Conservation (phyloP, 192 early-diverging fungal genomes). For the Linnemannia schmuckeri region DNA sequence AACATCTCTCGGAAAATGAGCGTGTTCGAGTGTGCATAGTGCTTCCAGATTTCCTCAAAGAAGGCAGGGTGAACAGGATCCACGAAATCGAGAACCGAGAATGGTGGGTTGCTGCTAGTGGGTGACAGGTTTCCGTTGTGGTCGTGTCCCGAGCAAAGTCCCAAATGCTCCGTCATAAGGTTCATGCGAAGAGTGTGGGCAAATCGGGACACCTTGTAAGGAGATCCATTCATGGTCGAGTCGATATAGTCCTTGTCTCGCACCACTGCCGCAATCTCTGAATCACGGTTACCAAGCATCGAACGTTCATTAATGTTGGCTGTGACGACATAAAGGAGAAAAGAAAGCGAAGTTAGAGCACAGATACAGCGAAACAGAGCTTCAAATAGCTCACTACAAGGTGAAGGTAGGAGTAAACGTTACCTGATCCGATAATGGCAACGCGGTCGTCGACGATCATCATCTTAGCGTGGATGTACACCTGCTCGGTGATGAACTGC, state of each 20-base stretch:
- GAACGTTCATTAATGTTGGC: slow-evolving; percentile 94
- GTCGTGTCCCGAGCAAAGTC: slow-evolving; percentile 57
- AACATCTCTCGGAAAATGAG: slow-evolving; percentile 77
- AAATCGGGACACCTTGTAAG: slow-evolving; percentile 78
- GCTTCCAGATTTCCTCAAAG: slow-evolving; percentile 69
- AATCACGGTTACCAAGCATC: slow-evolving; percentile 83
- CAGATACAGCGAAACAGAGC: not conserved
- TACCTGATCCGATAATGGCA: slow-evolving; percentile 83
- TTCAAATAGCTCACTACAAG: not conserved
- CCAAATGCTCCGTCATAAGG: slow-evolving; percentile 84
- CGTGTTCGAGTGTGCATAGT: slow-evolving; percentile 72
- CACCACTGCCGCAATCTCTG: slow-evolving; percentile 84
- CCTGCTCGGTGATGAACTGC: slow-evolving; percentile 80
- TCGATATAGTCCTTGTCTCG: slow-evolving; percentile 72
- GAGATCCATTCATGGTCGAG: slow-evolving; percentile 74
- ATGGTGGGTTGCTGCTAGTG: slow-evolving; percentile 13
- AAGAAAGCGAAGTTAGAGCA: not conserved
- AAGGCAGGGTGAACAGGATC: slow-evolving; percentile 80
- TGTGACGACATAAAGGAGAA: not conserved
- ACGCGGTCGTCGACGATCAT: slow-evolving; percentile 90
- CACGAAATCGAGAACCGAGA: slow-evolving; percentile 57
- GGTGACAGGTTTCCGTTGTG: not conserved
- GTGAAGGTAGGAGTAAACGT: not conserved
- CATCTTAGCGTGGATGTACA: slow-evolving; percentile 91
- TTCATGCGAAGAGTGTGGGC: slow-evolving; percentile 80